Evolutionary conservation across 352 stramenopile species (phyloP), one percentile per base, ranked within the genome.

Genomic region (Globisporangium paddicum): DNA sequence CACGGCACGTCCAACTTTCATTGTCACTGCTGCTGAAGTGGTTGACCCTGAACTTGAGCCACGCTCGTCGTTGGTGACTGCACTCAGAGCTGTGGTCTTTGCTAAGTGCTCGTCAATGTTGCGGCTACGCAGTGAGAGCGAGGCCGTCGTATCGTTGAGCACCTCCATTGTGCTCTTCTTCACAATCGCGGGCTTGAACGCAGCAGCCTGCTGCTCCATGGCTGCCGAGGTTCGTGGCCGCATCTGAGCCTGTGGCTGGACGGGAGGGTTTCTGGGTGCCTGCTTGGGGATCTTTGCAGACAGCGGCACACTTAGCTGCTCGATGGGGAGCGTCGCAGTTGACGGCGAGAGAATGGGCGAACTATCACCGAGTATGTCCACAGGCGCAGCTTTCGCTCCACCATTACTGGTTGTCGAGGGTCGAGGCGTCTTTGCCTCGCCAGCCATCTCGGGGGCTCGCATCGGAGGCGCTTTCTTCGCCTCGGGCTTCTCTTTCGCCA

Each of bases 91-190:
- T 8, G 46, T 28, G 3, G 51, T 49, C n/a, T 60, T 49, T 18
- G 30, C 37, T 18, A 60, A 25, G 30, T 66, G 28, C 5, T 74
- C 63, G 46, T 74, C 66, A 25, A 65, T 58, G 14, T 50, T 63
- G 23, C 52, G 46, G 3, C 37, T 58, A n/a, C 41, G 64, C 18
- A 62, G 46, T 18, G 70, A 81, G 5, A 86, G 48, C 2, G 70
- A 60, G 10, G 78, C 70, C 0, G 56, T 82, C 5, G 78, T 79
- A 23, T 90, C 80, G 28, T 84, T 85, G 8, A 92, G 58, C n/a
- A 90, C 77, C 28, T 92, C 79, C 49, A 88, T 78, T 11, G 77
- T 86, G 50, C 69, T 89, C 50, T 86, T 87, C 60, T 85, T 86
- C 30, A 69, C 61, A 2, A 73, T 37, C 38, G 55, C 54, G 23